Conservation (phyloP, 78 protist species). For the Diacronema lutheri region DNA sequence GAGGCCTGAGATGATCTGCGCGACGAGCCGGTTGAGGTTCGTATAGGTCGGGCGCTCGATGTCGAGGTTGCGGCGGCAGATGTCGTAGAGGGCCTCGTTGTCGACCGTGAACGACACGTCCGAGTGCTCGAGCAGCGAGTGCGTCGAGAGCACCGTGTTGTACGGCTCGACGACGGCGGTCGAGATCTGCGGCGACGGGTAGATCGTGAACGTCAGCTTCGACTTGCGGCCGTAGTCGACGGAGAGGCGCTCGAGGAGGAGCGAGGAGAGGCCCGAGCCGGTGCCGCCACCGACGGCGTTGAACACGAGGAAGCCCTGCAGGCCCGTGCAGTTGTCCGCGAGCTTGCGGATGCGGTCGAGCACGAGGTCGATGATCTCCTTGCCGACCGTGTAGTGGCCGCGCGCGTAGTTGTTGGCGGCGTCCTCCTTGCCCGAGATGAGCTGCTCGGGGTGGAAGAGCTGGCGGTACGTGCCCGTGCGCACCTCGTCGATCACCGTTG, state of each 20-base stretch:
- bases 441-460: too few relatives aligned
- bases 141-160: too few relatives aligned
- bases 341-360: too few relatives aligned
- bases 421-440: conserved; percentile 99
- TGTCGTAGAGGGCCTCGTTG: too few relatives aligned
- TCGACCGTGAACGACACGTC: conserved; percentile 74
- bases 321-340: conserved; percentile 98
- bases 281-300: conserved; percentile 93
- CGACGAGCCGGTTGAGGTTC: conserved; percentile 97
- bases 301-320: conserved; percentile 85
- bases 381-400: conserved; percentile 98
- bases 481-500: too few relatives aligned
- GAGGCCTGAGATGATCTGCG: conserved; percentile 92
- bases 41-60: conserved; percentile 96
- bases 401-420: conserved; percentile 99
- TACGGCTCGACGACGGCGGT: too few relatives aligned
- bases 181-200: too few relatives aligned
- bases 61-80: conserved; percentile 95
- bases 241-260: conserved; percentile 88
- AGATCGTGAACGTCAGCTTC: too few relatives aligned
- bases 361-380: conserved; percentile 89
- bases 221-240: conserved; percentile 97
- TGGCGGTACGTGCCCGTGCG: conserved; percentile 81
- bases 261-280: conserved; percentile 99
- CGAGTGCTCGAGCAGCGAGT: conserved; percentile 94